phyloP scores from a whole-genome alignment of 192 early-diverging fungal species.

The Dispira parvispora region DNA sequence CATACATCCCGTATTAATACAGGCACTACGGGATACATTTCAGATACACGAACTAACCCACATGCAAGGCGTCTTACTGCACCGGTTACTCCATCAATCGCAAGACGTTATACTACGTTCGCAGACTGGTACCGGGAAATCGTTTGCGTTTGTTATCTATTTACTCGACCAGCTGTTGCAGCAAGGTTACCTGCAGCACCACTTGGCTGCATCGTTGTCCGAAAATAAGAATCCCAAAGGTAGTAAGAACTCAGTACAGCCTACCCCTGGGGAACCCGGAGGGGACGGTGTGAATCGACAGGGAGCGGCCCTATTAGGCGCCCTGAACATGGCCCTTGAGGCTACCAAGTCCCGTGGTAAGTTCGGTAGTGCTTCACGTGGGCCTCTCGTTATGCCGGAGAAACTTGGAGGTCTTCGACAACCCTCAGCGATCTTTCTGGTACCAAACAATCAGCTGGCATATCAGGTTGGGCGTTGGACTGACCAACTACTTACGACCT shows the following conservation, averaged over 20 bases:
- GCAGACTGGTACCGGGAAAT: constrained; percentile 9
- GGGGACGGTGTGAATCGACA: background rate
- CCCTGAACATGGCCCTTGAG: background rate
- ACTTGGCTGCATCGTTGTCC: background rate
- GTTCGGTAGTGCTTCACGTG: no score
- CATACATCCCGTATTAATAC: constrained; percentile 3
- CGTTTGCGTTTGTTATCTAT: constrained; percentile 8
- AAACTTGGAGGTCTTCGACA: background rate
- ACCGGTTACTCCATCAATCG: background rate
- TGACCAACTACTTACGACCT: background rate
- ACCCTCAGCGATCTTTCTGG: background rate
- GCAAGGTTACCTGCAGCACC: background rate
- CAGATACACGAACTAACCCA: constrained; percentile 1
- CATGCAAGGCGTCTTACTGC: constrained; percentile 1
- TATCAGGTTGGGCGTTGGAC: background rate
- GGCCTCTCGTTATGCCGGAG: background rate
- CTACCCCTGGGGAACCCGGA: no score
- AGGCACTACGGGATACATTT: background rate
- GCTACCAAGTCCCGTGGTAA: background rate
- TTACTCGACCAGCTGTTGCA: background rate
- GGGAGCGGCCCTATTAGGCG: background rate
- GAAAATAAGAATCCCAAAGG: no score
- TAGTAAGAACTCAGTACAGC: no score
- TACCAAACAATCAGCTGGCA: constrained; percentile 3
- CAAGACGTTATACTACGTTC: constrained; percentile 5